These are phyloP conservation scores for Phytophthora sp. DNA, from an alignment of 352 stramenopile species.

Conservation along the genomic window DNA sequence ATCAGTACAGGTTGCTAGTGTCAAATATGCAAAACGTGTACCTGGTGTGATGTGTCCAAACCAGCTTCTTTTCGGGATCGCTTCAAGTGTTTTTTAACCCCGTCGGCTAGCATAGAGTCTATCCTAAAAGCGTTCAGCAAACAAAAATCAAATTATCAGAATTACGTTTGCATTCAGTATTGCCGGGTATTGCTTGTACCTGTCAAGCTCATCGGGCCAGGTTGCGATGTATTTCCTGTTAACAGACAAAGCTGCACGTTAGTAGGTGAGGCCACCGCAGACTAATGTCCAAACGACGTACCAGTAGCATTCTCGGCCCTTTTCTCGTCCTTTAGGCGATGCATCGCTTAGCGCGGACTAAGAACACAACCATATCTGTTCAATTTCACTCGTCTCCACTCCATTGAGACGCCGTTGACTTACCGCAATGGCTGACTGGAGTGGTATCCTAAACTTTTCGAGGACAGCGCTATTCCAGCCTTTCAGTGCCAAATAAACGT, in stretches of 20 bases:
- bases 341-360: conserved; percentile 57
- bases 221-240: conserved; percentile 55
- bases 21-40: conserved; percentile 18
- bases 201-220: conserved; percentile 54
- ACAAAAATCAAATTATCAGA: background rate
- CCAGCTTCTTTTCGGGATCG: conserved; percentile 44
- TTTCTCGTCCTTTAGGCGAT: conserved; percentile 62
- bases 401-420: background rate
- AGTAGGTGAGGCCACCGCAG: background rate
- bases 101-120: conserved; percentile 47
- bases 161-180: background rate
- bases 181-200: conserved; percentile 22
- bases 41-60: conserved; percentile 39
- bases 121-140: conserved; percentile 33
- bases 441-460: conserved; percentile 47
- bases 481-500: conserved; percentile 49
- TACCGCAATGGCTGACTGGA: conserved; percentile 53
- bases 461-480: conserved; percentile 46
- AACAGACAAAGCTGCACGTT: background rate
- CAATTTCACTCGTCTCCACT: background rate
- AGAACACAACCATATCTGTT: background rate
- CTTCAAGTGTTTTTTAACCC: conserved; percentile 75
- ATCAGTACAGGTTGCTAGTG: background rate
- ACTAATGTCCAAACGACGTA: conserved; percentile 13
- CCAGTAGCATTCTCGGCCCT: conserved; percentile 68